phyloP scores from a whole-genome alignment of 179 eudicot species.

The Spergularia azorica region DNA sequence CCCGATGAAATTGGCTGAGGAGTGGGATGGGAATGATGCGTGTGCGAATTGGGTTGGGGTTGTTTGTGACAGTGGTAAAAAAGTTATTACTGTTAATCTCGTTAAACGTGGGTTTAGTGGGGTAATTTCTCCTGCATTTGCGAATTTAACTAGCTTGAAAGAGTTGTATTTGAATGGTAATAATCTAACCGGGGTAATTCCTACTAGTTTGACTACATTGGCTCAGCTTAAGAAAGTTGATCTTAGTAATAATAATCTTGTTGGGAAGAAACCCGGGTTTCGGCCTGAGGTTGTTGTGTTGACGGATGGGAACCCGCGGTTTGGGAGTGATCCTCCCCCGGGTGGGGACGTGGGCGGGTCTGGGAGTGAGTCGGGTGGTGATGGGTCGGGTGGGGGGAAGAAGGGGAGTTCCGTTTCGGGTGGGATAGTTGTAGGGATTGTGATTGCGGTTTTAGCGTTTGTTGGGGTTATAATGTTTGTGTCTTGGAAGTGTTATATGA shows the following conservation, averaged over 20 bases:
- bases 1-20: conserved; percentile 55
- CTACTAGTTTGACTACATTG: conserved; percentile 46
- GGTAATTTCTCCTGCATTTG: conserved; percentile 59
- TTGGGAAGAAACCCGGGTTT: conserved; percentile 55
- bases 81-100: conserved; percentile 47
- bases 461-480: conserved; percentile 49
- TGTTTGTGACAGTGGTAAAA: conserved; percentile 43
- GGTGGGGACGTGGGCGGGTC: neutral
- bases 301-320: conserved; percentile 46
- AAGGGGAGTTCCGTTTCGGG: conserved; percentile 35
- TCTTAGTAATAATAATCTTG: conserved; percentile 61
- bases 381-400: conserved; percentile 29
- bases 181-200: conserved; percentile 64
- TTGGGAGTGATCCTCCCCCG: conserved; percentile 32
- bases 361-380: conserved; percentile 11
- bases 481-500: conserved; percentile 45
- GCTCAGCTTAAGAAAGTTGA: conserved; percentile 50
- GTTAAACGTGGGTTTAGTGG: conserved; percentile 55
- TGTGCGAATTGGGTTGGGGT: conserved; percentile 62
- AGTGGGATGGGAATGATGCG: conserved; percentile 68
- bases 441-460: conserved; percentile 46
- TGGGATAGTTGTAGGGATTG: conserved; percentile 47
- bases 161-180: conserved; percentile 60
- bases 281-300: conserved; percentile 32
- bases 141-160: conserved; percentile 42